These are phyloP conservation scores for Macrophomina phaseolina DNA, from an alignment of 2,329 filamentous ascomycete genomes.

Conservation along the genomic window DNA sequence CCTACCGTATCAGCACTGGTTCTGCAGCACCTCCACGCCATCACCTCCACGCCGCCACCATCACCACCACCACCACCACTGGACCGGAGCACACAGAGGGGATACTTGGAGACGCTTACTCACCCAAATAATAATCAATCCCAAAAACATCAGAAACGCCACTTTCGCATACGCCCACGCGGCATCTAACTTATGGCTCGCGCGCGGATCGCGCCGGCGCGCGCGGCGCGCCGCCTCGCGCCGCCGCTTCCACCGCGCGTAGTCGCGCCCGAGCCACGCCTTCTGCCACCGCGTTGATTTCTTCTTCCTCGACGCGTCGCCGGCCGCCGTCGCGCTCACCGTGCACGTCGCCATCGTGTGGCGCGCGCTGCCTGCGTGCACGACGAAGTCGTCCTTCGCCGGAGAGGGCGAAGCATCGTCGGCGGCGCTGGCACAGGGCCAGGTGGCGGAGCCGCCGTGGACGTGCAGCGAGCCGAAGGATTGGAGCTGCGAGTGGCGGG, in stretches of 20 bases:
- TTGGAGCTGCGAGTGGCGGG: not conserved
- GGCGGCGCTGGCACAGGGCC: not conserved
- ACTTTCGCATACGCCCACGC: conserved; percentile 74
- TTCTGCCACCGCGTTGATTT: not conserved
- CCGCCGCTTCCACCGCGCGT: not conserved
- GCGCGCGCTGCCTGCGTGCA: not conserved
- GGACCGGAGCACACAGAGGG: too few species aligned
- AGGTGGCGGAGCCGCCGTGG: not conserved
- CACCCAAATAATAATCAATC: conserved; percentile 73
- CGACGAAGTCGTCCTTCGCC: not conserved
- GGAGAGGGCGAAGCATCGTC: not conserved
- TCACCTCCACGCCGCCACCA: too few species aligned
- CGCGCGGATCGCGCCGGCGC: not conserved
- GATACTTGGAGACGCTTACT: not conserved
- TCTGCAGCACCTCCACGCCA: not conserved
- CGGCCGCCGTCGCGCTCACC: too few species aligned
- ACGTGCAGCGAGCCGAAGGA: not conserved
- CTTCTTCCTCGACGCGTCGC: too few species aligned
- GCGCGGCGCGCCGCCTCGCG: not conserved
- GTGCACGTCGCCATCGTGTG: not conserved
- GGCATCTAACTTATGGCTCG: conserved; percentile 42
- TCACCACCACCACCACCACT: too few species aligned
- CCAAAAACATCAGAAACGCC: conserved; percentile 72
- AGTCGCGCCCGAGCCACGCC: too few species aligned
- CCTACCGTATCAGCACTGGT: not conserved